Evolutionary conservation across 495 filamentous ascomycete genomes (phyloP).

Genomic region (Cryomyces minteri): DNA sequence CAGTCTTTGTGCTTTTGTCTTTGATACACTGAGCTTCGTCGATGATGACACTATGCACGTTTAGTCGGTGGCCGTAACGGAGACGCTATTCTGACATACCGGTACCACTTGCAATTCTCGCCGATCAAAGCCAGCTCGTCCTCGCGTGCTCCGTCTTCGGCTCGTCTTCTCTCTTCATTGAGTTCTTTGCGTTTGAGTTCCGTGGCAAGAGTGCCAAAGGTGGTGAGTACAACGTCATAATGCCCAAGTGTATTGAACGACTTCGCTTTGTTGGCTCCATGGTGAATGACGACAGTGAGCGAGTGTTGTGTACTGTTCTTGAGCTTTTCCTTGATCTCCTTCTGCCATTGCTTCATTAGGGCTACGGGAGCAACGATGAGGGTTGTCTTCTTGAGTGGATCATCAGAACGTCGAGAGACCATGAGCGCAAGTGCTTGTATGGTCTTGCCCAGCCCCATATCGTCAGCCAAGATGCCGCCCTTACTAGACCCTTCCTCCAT

Average conservation of each 20-base stretch:
- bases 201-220: constrained; percentile 59
- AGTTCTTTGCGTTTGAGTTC: constrained; percentile 43
- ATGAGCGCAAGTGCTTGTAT: constrained; percentile 78
- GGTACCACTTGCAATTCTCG: constrained; percentile 47
- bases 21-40: constrained; percentile 95
- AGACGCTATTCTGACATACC: constrained; percentile 3
- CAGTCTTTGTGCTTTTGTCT: constrained; percentile 52
- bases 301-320: constrained; percentile 30
- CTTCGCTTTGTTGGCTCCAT: constrained; percentile 34
- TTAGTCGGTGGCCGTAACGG: not conserved
- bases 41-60: constrained; percentile 45
- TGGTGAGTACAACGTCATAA: constrained; percentile 78
- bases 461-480: constrained; percentile 75
- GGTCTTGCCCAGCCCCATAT: constrained; percentile 96
- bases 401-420: constrained; percentile 43
- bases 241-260: constrained; percentile 41
- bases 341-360: constrained; percentile 76
- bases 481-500: constrained; percentile 64
- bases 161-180: constrained; percentile 19
- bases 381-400: constrained; percentile 55
- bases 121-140: constrained; percentile 41
- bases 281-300: constrained; percentile 49
- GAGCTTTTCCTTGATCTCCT: constrained; percentile 62
- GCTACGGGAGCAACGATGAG: constrained; percentile 79
- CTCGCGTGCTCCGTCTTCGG: constrained; percentile 14